A percentile compares a stretch with the other conserved stretches of the same genome.
These are phyloP conservation scores for Turritis glabra DNA, from an alignment of 345 rosid species.

Conservation along the genomic window DNA sequence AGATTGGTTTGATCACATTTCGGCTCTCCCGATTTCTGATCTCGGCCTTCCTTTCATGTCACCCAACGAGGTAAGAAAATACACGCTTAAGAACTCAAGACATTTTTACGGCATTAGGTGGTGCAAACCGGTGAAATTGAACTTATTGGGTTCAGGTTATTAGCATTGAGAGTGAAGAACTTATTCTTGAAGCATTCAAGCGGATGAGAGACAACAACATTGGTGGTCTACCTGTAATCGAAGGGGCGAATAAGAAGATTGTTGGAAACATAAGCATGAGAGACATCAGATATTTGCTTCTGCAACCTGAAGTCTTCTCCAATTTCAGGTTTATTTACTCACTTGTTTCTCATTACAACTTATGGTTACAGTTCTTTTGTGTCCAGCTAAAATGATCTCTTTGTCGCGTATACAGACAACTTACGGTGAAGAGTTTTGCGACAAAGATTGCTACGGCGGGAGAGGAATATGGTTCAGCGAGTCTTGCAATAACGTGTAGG, in stretches of 20 bases:
- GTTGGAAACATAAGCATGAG: constrained; percentile 51
- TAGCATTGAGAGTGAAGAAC: constrained; percentile 56
- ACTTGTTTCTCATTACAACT: background rate
- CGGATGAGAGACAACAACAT: constrained; percentile 65
- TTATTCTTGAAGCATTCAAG: constrained; percentile 84
- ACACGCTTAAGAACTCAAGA: background rate
- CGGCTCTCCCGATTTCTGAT: constrained; percentile 63
- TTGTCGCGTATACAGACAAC: constrained; percentile 49
- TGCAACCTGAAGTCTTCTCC: constrained; percentile 73
- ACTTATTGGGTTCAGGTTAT: constrained; percentile 48
- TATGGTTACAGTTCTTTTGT: background rate
- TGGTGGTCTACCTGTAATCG: constrained; percentile 82
- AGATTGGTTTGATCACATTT: constrained; percentile 88
- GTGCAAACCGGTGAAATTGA: background rate
- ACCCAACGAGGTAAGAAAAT: constrained; percentile 48
- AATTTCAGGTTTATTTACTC: constrained; percentile 62
- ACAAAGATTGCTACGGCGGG: constrained; percentile 47
- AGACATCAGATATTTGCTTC: constrained; percentile 75
- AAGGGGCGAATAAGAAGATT: constrained; percentile 41
- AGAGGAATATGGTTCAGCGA: constrained; percentile 46
- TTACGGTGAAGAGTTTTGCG: constrained; percentile 64
- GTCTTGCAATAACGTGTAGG: constrained; percentile 65
- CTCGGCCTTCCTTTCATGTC: constrained; percentile 89
- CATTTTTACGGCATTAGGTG: background rate
- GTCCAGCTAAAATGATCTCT: background rate